Conservation (phyloP, 2,329 filamentous ascomycete genomes). For the Orbilia quercus region DNA sequence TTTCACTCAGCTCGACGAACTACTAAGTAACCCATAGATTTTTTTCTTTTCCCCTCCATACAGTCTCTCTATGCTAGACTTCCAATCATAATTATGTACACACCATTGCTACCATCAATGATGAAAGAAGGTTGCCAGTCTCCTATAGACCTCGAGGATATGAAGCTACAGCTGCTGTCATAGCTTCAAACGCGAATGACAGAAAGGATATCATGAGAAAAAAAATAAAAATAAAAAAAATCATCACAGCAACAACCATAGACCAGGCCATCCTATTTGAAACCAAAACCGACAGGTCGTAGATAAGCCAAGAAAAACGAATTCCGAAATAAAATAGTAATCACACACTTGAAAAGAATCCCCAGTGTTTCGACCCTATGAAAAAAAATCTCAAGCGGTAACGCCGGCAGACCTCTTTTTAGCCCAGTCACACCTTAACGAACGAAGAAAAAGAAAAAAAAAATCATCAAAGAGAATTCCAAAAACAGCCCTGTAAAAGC, state of each 20-base stretch:
- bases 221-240: conserved; percentile 1
- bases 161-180: background rate
- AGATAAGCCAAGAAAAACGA: conserved; percentile 10
- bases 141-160: too few species aligned
- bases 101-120: conserved; percentile 7
- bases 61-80: too few species aligned
- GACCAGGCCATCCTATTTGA: background rate
- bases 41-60: too few species aligned
- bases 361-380: conserved; percentile 1
- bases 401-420: conserved; percentile 37
- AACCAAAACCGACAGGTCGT: background rate
- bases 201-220: conserved; percentile 12
- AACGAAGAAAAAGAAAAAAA: conserved; percentile 9
- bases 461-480: background rate
- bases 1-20: too few species aligned
- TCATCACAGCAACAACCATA: conserved; percentile 2
- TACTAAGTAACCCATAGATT: too few species aligned
- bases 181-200: background rate
- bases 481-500: conserved; percentile 21
- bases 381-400: conserved; percentile 19
- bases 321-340: conserved; percentile 17
- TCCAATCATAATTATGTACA: conserved; percentile 1
- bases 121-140: background rate
- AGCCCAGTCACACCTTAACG: conserved; percentile 3
- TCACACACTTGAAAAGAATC: conserved; percentile 32